Evolutionary conservation across 2,329 filamentous ascomycete species (phyloP).

Genomic region (Grosmannia clavigera): DNA sequence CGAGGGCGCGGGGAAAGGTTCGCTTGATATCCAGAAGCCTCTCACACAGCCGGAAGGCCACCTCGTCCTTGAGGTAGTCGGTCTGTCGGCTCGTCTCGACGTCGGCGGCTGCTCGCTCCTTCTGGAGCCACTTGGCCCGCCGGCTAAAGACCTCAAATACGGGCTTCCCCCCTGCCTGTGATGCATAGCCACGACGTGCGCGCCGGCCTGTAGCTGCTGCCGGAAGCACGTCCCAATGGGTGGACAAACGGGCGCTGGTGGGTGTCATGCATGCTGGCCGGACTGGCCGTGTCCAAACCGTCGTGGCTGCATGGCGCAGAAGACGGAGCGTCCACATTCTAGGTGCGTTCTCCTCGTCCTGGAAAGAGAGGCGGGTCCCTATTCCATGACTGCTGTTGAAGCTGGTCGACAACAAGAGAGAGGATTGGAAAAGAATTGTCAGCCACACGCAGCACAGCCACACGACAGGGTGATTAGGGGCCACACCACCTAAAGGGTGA

Average conservation of each 20-base stretch:
- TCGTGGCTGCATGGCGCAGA: background rate
- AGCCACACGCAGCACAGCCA: background rate
- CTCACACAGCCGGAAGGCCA: constrained; percentile 73
- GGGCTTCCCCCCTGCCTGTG: constrained; percentile 64
- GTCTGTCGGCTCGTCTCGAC: constrained; percentile 61
- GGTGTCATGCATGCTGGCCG: background rate
- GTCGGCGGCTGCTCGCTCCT: constrained; percentile 68
- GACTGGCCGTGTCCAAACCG: background rate
- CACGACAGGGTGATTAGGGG: background rate
- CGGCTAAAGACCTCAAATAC: constrained; percentile 86
- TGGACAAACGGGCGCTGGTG: background rate
- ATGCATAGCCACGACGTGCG: constrained; percentile 52
- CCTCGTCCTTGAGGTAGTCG: constrained; percentile 90
- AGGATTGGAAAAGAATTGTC: background rate
- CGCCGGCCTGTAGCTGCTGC: background rate
- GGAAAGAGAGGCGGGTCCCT: background rate
- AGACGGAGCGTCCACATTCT: background rate
- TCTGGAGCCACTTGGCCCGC: constrained; percentile 78
- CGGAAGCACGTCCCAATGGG: background rate
- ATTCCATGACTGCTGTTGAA: background rate
- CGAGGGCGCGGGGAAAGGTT: constrained; percentile 69
- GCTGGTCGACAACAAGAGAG: background rate
- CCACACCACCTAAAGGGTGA: background rate
- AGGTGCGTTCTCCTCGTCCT: background rate
- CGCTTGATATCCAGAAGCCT: constrained; percentile 88